These are phyloP conservation scores for Pseudocercospora vitis DNA, from an alignment of 2,329 filamentous ascomycete species.

Conservation along the genomic window DNA sequence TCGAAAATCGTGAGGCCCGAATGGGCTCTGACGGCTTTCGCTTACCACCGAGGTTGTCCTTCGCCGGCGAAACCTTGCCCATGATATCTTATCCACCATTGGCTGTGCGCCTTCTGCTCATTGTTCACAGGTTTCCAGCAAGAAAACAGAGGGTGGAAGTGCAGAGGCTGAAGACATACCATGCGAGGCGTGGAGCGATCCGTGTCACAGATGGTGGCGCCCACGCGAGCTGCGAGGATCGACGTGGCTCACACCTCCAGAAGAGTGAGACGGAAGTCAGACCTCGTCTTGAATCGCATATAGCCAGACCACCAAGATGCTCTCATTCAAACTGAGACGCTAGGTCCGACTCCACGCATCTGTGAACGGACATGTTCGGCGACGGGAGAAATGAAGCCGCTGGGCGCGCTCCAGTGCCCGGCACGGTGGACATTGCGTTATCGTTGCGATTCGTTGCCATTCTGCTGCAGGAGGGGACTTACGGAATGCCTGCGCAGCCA, in stretches of 20 bases:
- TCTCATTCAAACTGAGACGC: conserved; percentile 3
- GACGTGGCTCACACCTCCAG: background rate
- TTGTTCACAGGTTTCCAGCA: background rate
- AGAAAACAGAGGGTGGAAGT: background rate
- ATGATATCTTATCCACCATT: too few relatives aligned
- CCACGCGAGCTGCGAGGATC: conserved; percentile 5
- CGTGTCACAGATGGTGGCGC: conserved; percentile 1
- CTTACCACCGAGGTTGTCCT: too few relatives aligned
- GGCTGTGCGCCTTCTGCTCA: too few relatives aligned
- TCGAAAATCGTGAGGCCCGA: background rate
- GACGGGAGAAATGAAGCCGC: too few relatives aligned
- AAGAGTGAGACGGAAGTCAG: conserved; percentile 1
- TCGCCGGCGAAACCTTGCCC: background rate
- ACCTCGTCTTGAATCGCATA: conserved; percentile 1
- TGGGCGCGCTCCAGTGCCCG: too few relatives aligned
- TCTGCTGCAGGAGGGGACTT: background rate
- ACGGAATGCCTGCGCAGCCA: background rate
- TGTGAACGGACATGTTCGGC: conserved; percentile 2
- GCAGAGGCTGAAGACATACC: background rate
- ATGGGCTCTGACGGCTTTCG: background rate
- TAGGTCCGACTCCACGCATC: background rate
- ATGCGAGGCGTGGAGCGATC: conserved; percentile 6
- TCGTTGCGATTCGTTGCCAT: background rate
- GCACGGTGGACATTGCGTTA: too few relatives aligned
- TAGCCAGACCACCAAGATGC: background rate